These are phyloP conservation scores for Psilocybe cubensis DNA, from an alignment of 768 basidiomycete species.

Conservation along the genomic window DNA sequence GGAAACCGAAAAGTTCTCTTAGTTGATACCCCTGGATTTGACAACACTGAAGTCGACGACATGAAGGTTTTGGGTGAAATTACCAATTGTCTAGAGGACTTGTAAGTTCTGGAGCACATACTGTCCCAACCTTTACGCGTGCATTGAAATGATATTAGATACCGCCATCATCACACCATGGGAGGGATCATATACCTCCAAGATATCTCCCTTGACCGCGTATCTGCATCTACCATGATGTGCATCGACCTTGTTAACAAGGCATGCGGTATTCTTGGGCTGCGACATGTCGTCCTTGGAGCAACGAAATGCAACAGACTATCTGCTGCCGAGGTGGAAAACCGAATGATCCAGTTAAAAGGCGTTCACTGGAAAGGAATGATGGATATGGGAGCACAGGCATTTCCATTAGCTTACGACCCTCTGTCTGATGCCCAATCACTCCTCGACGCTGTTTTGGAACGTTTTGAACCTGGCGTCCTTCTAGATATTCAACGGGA, in stretches of 20 bases:
- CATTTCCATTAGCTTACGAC: background rate
- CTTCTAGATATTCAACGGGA: background rate
- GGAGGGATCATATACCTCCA: background rate
- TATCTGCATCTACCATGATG: background rate
- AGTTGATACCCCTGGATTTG: background rate
- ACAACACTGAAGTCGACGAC: background rate
- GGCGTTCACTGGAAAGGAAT: background rate
- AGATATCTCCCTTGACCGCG: background rate
- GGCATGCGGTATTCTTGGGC: background rate
- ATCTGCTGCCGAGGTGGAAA: background rate
- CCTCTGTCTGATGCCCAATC: background rate
- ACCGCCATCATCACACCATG: background rate
- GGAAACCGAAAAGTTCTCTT: background rate
- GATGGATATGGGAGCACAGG: background rate
- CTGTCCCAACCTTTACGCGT: background rate
- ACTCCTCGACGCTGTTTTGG: background rate
- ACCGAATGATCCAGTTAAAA: background rate
- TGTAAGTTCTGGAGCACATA: background rate
- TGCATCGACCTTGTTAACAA: background rate
- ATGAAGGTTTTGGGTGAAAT: background rate
- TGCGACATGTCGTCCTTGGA: background rate
- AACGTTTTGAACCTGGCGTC: background rate
- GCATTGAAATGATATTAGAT: no score
- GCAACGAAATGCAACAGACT: background rate
- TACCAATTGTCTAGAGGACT: background rate